phyloP scores from a whole-genome alignment of 2,329 filamentous ascomycete species.

The Metarhizium guizhouense region DNA sequence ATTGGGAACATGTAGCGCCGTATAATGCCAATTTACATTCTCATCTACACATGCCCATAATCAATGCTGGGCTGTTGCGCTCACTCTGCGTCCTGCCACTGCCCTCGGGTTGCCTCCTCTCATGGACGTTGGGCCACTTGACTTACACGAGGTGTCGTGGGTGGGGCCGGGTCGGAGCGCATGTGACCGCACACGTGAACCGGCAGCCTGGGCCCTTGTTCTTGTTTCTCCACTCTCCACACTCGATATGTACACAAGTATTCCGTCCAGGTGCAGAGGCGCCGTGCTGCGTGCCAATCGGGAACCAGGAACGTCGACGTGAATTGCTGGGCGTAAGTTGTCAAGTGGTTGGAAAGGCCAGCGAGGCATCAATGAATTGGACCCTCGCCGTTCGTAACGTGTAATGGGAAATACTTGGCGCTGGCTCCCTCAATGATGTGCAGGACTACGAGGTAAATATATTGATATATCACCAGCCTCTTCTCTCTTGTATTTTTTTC shows the following conservation, averaged over 20 bases:
- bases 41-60: background rate
- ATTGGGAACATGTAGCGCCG: background rate
- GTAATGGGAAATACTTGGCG: too few species aligned
- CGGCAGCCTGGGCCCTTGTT: background rate
- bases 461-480: too few species aligned
- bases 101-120: background rate
- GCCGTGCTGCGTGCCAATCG: background rate
- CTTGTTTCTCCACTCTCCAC: background rate
- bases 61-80: background rate
- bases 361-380: too few species aligned
- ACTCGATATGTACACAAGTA: background rate
- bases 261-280: too few species aligned
- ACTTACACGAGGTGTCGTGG: conserved; percentile 7
- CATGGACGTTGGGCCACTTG: conserved; percentile 3
- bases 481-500: too few species aligned
- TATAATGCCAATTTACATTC: background rate
- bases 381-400: too few species aligned
- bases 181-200: conserved; percentile 5
- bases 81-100: conserved; percentile 1
- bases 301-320: background rate
- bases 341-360: too few species aligned
- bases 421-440: too few species aligned
- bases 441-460: too few species aligned
- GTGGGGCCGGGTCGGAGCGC: background rate
- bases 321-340: too few species aligned